These are phyloP conservation scores for Phaseolus lunatus DNA, from an alignment of 306 rosid genomes.

Conservation along the genomic window DNA sequence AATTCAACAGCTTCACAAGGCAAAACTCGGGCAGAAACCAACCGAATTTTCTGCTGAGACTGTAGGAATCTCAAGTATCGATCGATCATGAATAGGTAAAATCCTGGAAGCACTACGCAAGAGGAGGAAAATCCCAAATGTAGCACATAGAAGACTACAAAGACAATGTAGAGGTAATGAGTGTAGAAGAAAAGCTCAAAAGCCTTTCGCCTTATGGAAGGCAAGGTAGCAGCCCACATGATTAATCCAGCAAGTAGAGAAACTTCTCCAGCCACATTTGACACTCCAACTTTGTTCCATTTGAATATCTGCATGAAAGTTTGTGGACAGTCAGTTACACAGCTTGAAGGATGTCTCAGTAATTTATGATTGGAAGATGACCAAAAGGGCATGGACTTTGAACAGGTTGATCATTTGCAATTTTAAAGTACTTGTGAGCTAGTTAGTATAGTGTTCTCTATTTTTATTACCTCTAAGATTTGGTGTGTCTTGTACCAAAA, in stretches of 20 bases:
- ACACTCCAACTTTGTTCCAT: constrained; percentile 61
- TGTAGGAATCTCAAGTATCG: constrained; percentile 65
- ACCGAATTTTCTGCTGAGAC: constrained; percentile 49
- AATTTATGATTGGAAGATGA: not conserved
- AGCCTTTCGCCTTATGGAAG: constrained; percentile 53
- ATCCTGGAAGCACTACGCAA: constrained; percentile 65
- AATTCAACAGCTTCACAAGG: constrained; percentile 68
- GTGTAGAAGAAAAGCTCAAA: constrained; percentile 67
- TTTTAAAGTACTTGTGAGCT: not conserved
- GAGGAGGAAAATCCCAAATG: constrained; percentile 64
- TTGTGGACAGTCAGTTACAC: not conserved
- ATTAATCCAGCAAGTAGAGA: constrained; percentile 58
- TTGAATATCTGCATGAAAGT: constrained; percentile 51
- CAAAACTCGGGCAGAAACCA: constrained; percentile 60
- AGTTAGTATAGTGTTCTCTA: not conserved
- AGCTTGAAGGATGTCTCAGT: not conserved
- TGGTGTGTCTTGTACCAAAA: constrained; percentile 57
- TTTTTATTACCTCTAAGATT: constrained; percentile 48
- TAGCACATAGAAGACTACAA: constrained; percentile 61
- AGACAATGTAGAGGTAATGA: constrained; percentile 64
- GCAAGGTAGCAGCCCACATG: constrained; percentile 64
- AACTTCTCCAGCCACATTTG: constrained; percentile 68
- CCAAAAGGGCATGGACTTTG: not conserved
- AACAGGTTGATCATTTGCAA: not conserved
- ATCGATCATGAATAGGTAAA: constrained; percentile 69